Percentiles rank a stretch among this genome's conserved stretches.
These are phyloP conservation scores for Kwoniella sp. DNA, from an alignment of 768 basidiomycete species.

Conservation along the genomic window DNA sequence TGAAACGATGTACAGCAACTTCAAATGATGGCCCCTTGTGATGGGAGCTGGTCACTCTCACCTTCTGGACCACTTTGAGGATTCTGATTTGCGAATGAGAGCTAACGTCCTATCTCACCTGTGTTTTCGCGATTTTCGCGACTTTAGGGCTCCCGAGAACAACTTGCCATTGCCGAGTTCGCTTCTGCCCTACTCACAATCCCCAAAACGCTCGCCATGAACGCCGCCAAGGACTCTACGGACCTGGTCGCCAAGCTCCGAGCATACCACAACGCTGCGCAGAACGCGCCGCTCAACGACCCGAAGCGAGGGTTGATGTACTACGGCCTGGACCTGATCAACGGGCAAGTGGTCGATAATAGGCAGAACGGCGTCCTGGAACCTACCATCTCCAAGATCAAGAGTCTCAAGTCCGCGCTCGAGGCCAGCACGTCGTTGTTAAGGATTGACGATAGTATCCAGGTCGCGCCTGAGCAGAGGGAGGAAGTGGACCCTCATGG, in stretches of 20 bases:
- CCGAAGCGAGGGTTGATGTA: constrained; percentile 86
- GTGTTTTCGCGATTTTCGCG: not conserved
- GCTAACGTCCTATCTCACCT: too few relatives aligned
- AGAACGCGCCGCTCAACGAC: constrained; percentile 85
- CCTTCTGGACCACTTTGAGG: not conserved
- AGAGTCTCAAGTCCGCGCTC: constrained; percentile 93
- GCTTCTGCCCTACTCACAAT: constrained; percentile 88
- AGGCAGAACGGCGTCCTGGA: constrained; percentile 89
- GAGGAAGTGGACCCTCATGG: constrained; percentile 55
- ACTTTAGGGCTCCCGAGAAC: constrained; percentile 91
- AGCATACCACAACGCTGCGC: constrained; percentile 94
- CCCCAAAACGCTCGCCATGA: constrained; percentile 94
- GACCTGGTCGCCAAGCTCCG: constrained; percentile 95
- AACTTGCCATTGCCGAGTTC: constrained; percentile 98
- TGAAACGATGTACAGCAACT: constrained; percentile 23
- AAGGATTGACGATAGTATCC: constrained; percentile 73
- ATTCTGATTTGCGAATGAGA: not conserved
- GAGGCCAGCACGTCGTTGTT: constrained; percentile 85
- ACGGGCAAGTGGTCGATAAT: constrained; percentile 94
- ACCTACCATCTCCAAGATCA: constrained; percentile 95
- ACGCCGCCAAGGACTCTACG: constrained; percentile 97
- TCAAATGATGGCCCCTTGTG: not conserved
- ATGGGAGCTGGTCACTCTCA: not conserved
- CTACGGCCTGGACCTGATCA: constrained; percentile 91
- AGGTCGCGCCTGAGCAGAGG: constrained; percentile 52